A percentile compares a stretch with the other conserved stretches of the same genome.
Evolutionary conservation across 78 protist genomes (phyloP).

Genomic region (Kipferlia bialata): DNA sequence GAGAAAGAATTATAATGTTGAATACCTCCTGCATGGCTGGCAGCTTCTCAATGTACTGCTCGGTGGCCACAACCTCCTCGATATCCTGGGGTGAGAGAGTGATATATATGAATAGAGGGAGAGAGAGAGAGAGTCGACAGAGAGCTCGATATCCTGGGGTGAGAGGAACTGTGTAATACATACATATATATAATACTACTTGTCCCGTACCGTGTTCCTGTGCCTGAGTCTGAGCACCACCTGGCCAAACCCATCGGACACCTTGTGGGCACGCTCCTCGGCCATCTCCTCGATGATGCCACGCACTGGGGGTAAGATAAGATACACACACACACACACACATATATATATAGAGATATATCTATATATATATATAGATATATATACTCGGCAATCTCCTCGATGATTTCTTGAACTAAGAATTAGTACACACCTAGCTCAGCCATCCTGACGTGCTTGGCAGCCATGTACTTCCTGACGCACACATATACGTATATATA

Average conservation of each 20-base stretch:
- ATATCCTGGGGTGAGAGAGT: neutral
- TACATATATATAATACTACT: constrained; percentile 6
- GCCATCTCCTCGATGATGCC: neutral
- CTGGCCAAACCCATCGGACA: constrained; percentile 10
- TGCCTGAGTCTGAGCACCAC: neutral
- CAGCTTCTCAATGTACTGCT: constrained; percentile 37
- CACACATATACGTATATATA: neutral
- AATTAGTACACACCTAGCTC: neutral
- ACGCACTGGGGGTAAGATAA: neutral
- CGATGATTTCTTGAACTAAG: neutral
- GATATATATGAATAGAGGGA: too few species aligned
- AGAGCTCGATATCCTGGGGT: too few species aligned
- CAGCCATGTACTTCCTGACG: neutral
- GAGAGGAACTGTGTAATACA: too few species aligned
- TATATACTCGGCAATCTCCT: neutral
- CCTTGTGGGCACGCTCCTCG: constrained; percentile 8
- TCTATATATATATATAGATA: too few species aligned
- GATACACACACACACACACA: neutral
- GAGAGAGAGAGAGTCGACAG: too few species aligned
- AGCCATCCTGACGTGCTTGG: neutral
- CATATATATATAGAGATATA: neutral
- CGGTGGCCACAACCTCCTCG: neutral
- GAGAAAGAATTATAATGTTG: too few species aligned
- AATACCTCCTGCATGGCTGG: neutral
- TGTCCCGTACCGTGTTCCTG: constrained; percentile 12